These are phyloP conservation scores for Leptodermis oblonga DNA, from an alignment of 257 asterid genomes.

Conservation along the genomic window DNA sequence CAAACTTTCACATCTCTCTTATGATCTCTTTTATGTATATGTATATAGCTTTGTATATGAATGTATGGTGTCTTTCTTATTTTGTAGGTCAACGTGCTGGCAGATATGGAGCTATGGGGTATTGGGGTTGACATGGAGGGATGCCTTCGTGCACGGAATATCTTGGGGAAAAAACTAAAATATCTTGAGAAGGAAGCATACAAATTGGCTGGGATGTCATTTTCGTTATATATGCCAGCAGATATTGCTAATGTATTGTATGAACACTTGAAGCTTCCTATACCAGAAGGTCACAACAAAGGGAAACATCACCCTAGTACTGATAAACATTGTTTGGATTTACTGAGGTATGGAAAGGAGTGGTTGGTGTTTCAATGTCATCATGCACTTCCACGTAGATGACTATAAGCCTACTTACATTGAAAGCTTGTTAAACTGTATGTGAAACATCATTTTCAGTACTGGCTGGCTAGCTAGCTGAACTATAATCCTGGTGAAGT, in stretches of 20 bases:
- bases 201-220: constrained; percentile 77
- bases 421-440: background rate
- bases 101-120: constrained; percentile 93
- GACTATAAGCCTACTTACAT: background rate
- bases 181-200: constrained; percentile 79
- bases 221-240: constrained; percentile 82
- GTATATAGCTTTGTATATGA: background rate
- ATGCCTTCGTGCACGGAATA: constrained; percentile 72
- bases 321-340: constrained; percentile 81
- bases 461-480: background rate
- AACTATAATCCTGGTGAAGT: background rate
- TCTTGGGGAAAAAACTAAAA: constrained; percentile 73
- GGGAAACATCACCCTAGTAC: constrained; percentile 96
- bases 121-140: constrained; percentile 98
- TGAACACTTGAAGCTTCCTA: constrained; percentile 88
- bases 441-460: background rate
- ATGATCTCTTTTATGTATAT: background rate
- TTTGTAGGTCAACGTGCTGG: constrained; percentile 72
- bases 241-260: constrained; percentile 88
- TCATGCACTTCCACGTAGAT: background rate
- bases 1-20: background rate
- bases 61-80: background rate
- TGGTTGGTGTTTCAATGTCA: background rate
- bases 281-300: constrained; percentile 54
- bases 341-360: constrained; percentile 59